Evolutionary conservation across 805 yeast species (phyloP), one percentile per base, ranked within the genome.

Genomic region (Cyberlindnera xishuangbannaensis): DNA sequence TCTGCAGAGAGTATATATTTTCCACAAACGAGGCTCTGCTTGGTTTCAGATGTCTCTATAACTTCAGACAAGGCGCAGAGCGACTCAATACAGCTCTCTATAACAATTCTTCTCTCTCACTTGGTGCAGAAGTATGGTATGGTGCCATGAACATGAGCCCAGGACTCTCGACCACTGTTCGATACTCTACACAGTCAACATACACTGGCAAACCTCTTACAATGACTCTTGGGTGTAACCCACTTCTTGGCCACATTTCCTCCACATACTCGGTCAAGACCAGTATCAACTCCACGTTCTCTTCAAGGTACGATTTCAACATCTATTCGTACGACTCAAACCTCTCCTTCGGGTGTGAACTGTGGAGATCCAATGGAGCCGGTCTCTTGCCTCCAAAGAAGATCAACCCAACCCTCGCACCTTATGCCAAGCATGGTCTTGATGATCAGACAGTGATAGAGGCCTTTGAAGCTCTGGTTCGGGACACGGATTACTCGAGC

Each of bases 91-190:
- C 64, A 13, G 58, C 68, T 15, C 63, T 64, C 10, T 65, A 75
- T 46, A 78, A 73, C 48, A 75, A 74, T 38, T 78, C 92, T 11
- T 76, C 76, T 27, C 69, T 77, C 1, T 76, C 87, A 0, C 45
- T 84, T 0, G 98, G 98, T 1, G 73, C 82, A 8, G 98, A 92
- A 59, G 43, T 86, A 4, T 92, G 95, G 90, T 83, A 82, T 46
- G 95, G 95, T 1, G 75, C 86, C 1, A 56, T 70, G 28, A 80
- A 83, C 28, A 80, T 85, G 71, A 79, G 90, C 39, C 97, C 97
- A 0, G 97, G 97, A 0, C 54, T 88, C 14, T 84, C 95, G 1
- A 74, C 94, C 2, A 90, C 95, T 0, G 55, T 86, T 30, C 62
- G 97, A 28, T 90, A 92, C 55, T 72, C 90, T 1, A 84, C 96